Evolutionary conservation across 805 yeast species (phyloP).

Genomic region (Schwanniomyces vanrijiae): DNA sequence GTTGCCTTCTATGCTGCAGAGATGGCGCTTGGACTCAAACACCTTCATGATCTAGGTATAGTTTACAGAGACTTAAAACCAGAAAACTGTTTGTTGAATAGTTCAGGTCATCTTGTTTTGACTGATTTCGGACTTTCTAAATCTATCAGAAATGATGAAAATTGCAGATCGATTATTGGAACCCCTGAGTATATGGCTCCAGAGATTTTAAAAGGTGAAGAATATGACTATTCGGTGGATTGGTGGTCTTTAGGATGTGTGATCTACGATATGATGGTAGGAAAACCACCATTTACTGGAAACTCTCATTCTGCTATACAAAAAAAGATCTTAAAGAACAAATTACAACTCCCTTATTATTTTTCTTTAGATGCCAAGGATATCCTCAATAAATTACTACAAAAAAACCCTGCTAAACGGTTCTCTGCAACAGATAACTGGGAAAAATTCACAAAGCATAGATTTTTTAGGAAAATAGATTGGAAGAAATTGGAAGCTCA

Average conservation of each 20-base stretch:
- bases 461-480: conserved; percentile 73
- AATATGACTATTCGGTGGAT: conserved; percentile 78
- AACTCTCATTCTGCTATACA: conserved; percentile 71
- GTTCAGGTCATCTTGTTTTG: conserved; percentile 74
- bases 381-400: conserved; percentile 59
- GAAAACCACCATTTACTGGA: conserved; percentile 88
- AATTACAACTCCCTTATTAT: conserved; percentile 69
- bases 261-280: conserved; percentile 75
- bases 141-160: conserved; percentile 28
- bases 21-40: conserved; percentile 72
- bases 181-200: conserved; percentile 91
- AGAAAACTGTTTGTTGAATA: conserved; percentile 79
- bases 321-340: conserved; percentile 71
- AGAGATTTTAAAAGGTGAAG: conserved; percentile 74
- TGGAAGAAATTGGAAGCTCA: conserved; percentile 62
- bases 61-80: conserved; percentile 89
- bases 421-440: conserved; percentile 50
- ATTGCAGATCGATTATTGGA: conserved; percentile 63
- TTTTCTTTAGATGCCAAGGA: conserved; percentile 81
- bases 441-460: conserved; percentile 58
- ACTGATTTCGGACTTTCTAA: conserved; percentile 85
- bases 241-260: conserved; percentile 94
- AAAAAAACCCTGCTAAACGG: conserved; percentile 70
- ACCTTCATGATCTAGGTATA: conserved; percentile 76
- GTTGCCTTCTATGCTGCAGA: conserved; percentile 56